Evolutionary conservation across 495 filamentous ascomycete species (phyloP), one percentile per base, ranked within the genome.

Genomic region (Cudoniella acicularis): DNA sequence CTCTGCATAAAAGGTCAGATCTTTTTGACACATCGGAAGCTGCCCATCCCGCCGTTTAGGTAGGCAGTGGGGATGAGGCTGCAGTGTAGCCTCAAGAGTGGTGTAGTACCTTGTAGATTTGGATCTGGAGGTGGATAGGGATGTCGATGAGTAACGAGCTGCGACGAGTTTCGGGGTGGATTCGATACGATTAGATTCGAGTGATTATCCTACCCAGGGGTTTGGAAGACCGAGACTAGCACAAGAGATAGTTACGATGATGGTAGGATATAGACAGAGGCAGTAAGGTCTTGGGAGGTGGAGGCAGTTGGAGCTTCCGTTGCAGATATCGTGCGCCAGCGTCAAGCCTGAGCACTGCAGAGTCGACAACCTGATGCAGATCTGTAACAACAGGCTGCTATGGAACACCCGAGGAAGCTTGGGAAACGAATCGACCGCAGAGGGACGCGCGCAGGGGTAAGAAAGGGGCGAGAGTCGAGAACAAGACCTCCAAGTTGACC

Each of bases 321-420:
- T 36, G 30, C 30, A 36, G 30, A 36, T 36, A 36, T 36, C 30
- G 30, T 6, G 30, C 30, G 30, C 30, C 6, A 17, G 57, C 23
- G 25, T 23, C n/a, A 49, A 36, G 57, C 49, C 60, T 43, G 58
- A 45, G 52, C 51, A 49, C 62, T 64, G 51, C 64, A 63, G 65
- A 71, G 67, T 68, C 68, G 68, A 54, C 67, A 73, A 47, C 68
- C 72, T 74, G 74, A 76, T 69, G 76, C 73, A 74, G 57, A 57
- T 71, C 68, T 76, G 74, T 76, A 71, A 77, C 73, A 75, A 47
- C 54, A 54, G 51, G 57, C 53, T 62, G 60, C 55, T 67, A 66
- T 73, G 69, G 69, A 72, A 72, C 64, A 68, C 62, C 65, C 60
- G 66, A 61, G 52, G 62, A 73, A 69, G 65, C 52, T 64, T 58